Conservation (phyloP, 73 alveolate species). For the Diophrys appendiculata region DNA sequence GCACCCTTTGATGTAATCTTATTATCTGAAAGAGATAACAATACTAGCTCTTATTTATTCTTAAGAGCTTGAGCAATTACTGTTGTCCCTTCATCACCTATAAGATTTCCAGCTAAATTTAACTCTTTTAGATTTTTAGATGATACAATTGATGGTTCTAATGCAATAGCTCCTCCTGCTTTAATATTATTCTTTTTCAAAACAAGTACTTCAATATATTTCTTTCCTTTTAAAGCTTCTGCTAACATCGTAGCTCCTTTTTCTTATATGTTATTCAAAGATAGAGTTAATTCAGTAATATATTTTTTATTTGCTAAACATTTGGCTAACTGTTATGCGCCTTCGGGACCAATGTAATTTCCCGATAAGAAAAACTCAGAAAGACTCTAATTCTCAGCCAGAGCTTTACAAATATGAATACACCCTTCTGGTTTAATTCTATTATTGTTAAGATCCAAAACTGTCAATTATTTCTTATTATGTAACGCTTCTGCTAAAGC, state of each 20-base stretch:
- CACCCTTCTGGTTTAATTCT: constrained; percentile 63
- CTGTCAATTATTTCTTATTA: constrained; percentile 48
- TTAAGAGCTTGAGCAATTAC: constrained; percentile 42
- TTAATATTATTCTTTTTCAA: constrained; percentile 63
- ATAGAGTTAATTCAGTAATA: constrained; percentile 59
- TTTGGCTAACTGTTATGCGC: constrained; percentile 49
- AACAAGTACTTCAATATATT: constrained; percentile 59
- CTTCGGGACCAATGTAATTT: constrained; percentile 61
- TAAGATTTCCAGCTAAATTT: constrained; percentile 49
- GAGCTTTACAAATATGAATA: constrained; percentile 52
- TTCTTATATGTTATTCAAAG: constrained; percentile 47
- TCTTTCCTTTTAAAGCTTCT: constrained; percentile 56
- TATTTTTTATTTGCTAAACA: constrained; percentile 56
- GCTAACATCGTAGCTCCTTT: constrained; percentile 56
- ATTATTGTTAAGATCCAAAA: constrained; percentile 58
- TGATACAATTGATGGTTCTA: background rate
- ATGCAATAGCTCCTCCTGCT: constrained; percentile 39
- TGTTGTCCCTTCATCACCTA: constrained; percentile 70
- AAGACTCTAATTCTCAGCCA: constrained; percentile 40
- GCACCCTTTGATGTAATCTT: constrained; percentile 51
- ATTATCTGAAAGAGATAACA: constrained; percentile 43
- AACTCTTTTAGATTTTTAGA: constrained; percentile 63
- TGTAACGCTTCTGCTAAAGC: constrained; percentile 36
- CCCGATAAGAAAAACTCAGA: constrained; percentile 54
- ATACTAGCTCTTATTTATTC: constrained; percentile 30